These are phyloP conservation scores for Saccharomyces cerevisiae DNA, from an alignment of 805 yeast genomes.

Conservation along the genomic window DNA sequence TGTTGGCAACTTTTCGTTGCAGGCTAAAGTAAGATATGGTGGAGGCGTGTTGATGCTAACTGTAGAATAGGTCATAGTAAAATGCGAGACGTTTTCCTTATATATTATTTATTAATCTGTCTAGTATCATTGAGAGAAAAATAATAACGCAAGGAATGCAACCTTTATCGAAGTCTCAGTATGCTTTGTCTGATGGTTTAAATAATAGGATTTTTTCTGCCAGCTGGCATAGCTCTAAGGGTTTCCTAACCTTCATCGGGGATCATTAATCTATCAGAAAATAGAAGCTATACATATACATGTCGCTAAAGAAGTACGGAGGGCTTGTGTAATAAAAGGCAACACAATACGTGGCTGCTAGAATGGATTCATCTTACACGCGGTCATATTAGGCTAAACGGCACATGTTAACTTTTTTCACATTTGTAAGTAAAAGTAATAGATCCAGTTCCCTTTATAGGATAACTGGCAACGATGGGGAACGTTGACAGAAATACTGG, in stretches of 20 bases:
- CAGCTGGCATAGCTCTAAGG: constrained; percentile 2
- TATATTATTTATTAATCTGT: not conserved
- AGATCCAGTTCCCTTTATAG: not conserved
- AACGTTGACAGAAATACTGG: not conserved
- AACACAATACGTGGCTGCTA: not conserved
- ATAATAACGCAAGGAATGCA: not conserved
- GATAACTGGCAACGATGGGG: not conserved
- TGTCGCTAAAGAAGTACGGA: not conserved
- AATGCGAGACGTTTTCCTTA: not conserved
- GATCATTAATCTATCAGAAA: not conserved
- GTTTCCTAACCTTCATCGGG: constrained; percentile 1
- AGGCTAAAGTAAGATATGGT: constrained; percentile 21
- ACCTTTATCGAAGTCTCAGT: not conserved
- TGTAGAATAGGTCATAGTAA: constrained; percentile 10
- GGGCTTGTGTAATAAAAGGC: not conserved
- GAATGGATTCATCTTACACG: not conserved
- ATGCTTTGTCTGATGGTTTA: not conserved
- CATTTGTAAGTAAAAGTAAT: not conserved
- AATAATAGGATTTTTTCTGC: not conserved
- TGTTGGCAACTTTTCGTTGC: constrained; percentile 29
- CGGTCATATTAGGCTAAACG: not conserved
- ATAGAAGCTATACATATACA: not conserved
- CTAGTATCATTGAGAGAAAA: not conserved
- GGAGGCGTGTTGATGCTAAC: constrained; percentile 25
- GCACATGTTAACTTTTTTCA: not conserved